phyloP scores from a whole-genome alignment of 495 filamentous ascomycete species.

The Aspergillus olivimuriae region DNA sequence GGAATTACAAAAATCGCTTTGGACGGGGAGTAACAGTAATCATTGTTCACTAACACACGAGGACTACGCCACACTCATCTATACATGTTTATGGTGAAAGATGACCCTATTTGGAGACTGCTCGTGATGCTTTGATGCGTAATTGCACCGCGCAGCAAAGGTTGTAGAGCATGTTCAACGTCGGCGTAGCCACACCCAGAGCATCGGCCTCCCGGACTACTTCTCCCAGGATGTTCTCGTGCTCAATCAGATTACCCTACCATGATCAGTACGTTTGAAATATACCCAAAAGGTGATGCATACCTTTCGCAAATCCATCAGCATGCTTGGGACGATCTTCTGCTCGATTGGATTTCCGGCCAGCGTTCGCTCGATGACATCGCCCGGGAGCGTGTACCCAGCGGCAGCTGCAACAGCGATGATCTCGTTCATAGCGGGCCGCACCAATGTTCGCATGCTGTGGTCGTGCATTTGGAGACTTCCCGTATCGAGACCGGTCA shows the following conservation, averaged over 20 bases:
- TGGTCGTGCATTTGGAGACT: constrained; percentile 31
- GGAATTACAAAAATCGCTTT: too few species aligned
- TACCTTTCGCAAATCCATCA: constrained; percentile 35
- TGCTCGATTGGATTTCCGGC: constrained; percentile 20
- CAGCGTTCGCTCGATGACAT: constrained; percentile 18
- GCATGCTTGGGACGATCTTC: constrained; percentile 41
- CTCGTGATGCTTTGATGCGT: background rate
- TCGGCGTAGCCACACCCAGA: background rate
- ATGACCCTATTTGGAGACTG: too few species aligned
- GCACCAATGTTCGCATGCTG: constrained; percentile 33
- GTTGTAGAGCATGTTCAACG: constrained; percentile 2
- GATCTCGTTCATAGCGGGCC: constrained; percentile 36
- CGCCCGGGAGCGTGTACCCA: constrained; percentile 9
- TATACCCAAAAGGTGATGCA: background rate
- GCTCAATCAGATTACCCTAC: constrained; percentile 46
- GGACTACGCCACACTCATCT: too few species aligned
- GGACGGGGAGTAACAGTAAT: too few species aligned
- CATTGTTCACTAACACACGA: too few species aligned
- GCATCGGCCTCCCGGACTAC: constrained; percentile 37
- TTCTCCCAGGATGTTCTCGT: constrained; percentile 47
- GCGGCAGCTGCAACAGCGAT: constrained; percentile 13
- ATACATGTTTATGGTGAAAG: too few species aligned
- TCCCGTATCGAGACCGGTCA: constrained; percentile 43
- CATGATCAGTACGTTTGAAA: background rate
- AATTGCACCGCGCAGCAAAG: constrained; percentile 1